Evolutionary conservation across 2,329 filamentous ascomycete genomes (phyloP), one percentile per base, ranked within the genome.

Genomic region (Pyricularia sp.): DNA sequence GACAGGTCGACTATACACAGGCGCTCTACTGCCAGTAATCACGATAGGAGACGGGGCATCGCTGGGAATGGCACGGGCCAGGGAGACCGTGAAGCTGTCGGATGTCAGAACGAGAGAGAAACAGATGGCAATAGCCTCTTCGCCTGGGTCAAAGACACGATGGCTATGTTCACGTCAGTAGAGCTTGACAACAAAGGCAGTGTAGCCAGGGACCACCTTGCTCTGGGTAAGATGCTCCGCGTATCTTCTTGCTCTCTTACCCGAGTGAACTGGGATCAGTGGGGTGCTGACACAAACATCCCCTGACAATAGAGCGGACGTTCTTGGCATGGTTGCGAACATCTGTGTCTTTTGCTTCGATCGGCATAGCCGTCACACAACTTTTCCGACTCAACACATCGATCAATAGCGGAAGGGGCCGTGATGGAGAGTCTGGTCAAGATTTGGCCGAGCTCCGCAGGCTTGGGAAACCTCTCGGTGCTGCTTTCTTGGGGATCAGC

Each of bases 321-420:
- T 95, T 94, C 78, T 86, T 95, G 36, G 92, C 92, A 68, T 95
- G 92, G 92, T 84, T 95, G 63, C 87, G 92, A 68, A 95, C 92
- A 2, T 93, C 90, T 2, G 85, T 95, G 50, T 88, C 90, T 28
- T 95, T 95, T 75, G 91, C 92, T 12, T 91, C 87, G 42, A 94
- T 95, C 72, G 92, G 92, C 69, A 91, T 95, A 70, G 92, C 91
- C 63, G 86, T 95, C 59, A 94, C 92, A 0, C 92, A 95, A 77
- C 86, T 95, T 65, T 94, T 95, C 80, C 90, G 92, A 30, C 87
- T 95, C 69, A 94, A 94, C 80, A 91, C 88, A 0, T 85, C 87
- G 10, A 80, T 91, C 59, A 75, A 79, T 26, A 73, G 76, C 58
- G 78, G 78, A 67, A 75, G 72, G 28, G 71, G 71, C 50, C 58